Evolutionary conservation across 2,329 filamentous ascomycete species (phyloP), one percentile per base, ranked within the genome.

Genomic region (Aspergillus fructus): DNA sequence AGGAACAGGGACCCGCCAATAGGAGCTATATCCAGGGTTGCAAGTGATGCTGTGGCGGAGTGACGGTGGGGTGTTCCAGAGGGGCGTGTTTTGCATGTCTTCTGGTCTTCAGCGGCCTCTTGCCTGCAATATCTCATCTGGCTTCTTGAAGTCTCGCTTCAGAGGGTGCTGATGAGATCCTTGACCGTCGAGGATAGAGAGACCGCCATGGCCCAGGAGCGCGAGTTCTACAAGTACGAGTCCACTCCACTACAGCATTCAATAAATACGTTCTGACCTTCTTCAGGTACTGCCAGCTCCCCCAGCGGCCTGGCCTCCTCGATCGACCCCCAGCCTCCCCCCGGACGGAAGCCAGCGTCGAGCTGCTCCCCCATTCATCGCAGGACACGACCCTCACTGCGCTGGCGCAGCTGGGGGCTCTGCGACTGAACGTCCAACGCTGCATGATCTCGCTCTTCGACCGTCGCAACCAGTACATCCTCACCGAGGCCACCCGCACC

Each of bases 391-490:
- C 70, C 50, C 71, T 85, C 45, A 82, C 79, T 1, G 76, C 78
- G 5, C 76, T 83, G 51, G 80, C 81, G 19, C 80, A 84, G 63
- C 73, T 84, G 4, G 81, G 74, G 1, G 71, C 76, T 5, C 67
- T 77, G 52, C 74, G 77, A 13, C 69, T 83, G 4, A 70, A 75
- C n/a, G 73, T 71, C 4, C 66, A 71, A 19, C 75, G 80, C 30
- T 70, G 74, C 15, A 62, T 83, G 21, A 74, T 85, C 48, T 84
- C 81, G 1, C 69, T 85, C 17, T 83, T 85, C 59, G 81, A 83
- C 60, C 68, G 67, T 4, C 70, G 72, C 4, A 64, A 74, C 46
- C 81, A 85, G 58, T 76, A 82, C 59, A 69, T 84, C 19, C 68
- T 84, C 15, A 80, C 81, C 53, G 82, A 84, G 59, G 79, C 81